Base-by-base conservation (phyloP, 352 stramenopile genomes). In the Phytophthora palmivora region DNA sequence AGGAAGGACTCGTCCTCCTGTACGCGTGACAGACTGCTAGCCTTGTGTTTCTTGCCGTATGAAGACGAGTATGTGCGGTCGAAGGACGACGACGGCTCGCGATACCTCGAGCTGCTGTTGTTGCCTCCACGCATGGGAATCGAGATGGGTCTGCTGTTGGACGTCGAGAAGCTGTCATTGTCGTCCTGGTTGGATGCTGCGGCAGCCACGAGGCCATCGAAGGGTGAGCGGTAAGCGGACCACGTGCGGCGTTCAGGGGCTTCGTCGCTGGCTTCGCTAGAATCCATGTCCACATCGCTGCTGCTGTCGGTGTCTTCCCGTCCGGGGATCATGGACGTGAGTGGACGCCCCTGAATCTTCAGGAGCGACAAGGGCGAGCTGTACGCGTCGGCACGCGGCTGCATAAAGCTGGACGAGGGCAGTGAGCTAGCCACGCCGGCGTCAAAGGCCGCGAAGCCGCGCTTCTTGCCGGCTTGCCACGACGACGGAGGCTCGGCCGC, bases 281-380 rank as follows among this genome's bases (percentile, higher is more conserved):
- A 75, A 56, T 85, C 74, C 66, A 81, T 84, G 46, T 84, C 77
- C 48, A 87, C 78, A 58, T 81, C 72, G 50, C 69, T 78, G 58
- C 80, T 78, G 54, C 76, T 78, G 38, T 76, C 66, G 12, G 57
- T 58, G 39, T 68, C 60, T 19, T 70, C 61, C 1, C 56, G 58
- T 33, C 68, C 70, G 15, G 83, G 83, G 57, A 92, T 88, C 72
- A 92, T 86, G 46, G 78, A 89, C 57, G 83, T 92, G 15, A 92
- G 76, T 37, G 81, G 79, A 6, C 71, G 75, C 44, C 79, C 80
- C 32, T 85, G 79, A 53, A 92, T 87, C 57, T 78, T 76, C 44
- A 90, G 55, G 19, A 84, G 64, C 44, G 71, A 73, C 46, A 82
- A 76, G 11, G 63, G 34, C 22, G 72, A 63, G 45, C 59, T 63